These are phyloP conservation scores for Teratosphaeria epicoccoides DNA, from an alignment of 2,329 filamentous ascomycete species.

Conservation along the genomic window DNA sequence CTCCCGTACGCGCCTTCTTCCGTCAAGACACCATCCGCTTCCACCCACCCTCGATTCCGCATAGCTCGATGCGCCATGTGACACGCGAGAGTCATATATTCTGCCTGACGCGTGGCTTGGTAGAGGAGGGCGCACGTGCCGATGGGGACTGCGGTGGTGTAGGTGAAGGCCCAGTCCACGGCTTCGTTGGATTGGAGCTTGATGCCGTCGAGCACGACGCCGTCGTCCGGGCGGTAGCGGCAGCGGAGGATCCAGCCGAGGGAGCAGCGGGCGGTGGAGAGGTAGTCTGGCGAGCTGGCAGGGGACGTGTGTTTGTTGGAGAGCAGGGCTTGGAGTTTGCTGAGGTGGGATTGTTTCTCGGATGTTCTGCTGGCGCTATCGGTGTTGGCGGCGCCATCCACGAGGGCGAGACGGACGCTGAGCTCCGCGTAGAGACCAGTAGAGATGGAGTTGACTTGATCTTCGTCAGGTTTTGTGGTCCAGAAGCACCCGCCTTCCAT, in stretches of 20 bases:
- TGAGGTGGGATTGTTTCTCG: conserved; percentile 6
- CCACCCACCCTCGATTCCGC: conserved; percentile 16
- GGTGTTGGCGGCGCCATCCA: not conserved
- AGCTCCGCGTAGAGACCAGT: conserved; percentile 18
- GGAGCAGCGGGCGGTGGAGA: conserved; percentile 14
- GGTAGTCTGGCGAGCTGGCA: conserved; percentile 6
- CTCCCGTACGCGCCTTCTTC: conserved; percentile 17
- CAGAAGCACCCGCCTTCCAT: conserved; percentile 18
- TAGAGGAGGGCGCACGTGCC: conserved; percentile 16
- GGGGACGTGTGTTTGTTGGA: not conserved
- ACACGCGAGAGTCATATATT: conserved; percentile 16
- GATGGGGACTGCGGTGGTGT: conserved; percentile 19
- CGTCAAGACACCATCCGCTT: conserved; percentile 16
- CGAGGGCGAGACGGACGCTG: conserved; percentile 13
- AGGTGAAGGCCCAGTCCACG: conserved; percentile 21
- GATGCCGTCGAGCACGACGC: conserved; percentile 19
- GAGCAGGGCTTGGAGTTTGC: conserved; percentile 5
- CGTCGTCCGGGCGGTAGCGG: conserved; percentile 15
- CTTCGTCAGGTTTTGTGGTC: conserved; percentile 12
- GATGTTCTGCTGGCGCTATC: not conserved
- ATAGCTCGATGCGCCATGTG: conserved; percentile 17
- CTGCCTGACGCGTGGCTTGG: conserved; percentile 9
- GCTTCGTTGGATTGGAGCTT: conserved; percentile 13
- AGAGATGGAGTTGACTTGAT: conserved; percentile 14
- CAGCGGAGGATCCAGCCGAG: conserved; percentile 20